Evolutionary conservation across 352 stramenopile species (phyloP).

Genomic region (Phytophthora lateralis): DNA sequence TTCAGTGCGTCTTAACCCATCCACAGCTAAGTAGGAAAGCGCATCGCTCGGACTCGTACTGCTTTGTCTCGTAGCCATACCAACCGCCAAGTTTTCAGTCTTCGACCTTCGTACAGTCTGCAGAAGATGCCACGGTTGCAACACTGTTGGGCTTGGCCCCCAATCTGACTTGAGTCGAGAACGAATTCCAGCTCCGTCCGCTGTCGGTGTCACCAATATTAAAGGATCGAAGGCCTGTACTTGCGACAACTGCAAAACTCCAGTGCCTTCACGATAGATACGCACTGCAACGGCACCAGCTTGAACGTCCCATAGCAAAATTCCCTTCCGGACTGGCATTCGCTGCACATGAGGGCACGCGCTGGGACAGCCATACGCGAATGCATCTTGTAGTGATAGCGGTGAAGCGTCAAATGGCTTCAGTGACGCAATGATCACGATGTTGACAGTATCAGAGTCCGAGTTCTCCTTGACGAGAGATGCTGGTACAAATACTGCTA

Average conservation of each 20-base stretch:
- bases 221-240: constrained; percentile 63
- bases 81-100: constrained; percentile 61
- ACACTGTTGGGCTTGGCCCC: constrained; percentile 30
- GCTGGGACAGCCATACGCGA: constrained; percentile 46
- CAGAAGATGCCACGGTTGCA: constrained; percentile 58
- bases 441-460: constrained; percentile 3
- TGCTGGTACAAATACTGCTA: constrained; percentile 58
- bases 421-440: constrained; percentile 48
- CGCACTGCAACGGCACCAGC: constrained; percentile 48
- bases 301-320: constrained; percentile 58
- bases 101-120: constrained; percentile 58
- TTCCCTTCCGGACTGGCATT: constrained; percentile 37
- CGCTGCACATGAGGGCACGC: constrained; percentile 41
- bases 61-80: constrained; percentile 70
- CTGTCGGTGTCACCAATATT: constrained; percentile 48
- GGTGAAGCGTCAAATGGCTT: constrained; percentile 22
- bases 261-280: constrained; percentile 54
- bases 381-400: constrained; percentile 26
- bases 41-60: constrained; percentile 48
- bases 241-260: constrained; percentile 43
- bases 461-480: constrained; percentile 21
- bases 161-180: constrained; percentile 56
- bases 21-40: constrained; percentile 53
- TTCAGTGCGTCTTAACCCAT: constrained; percentile 35
- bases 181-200: constrained; percentile 49